Conservation (phyloP, 345 rosid species). For the Lumnitzera racemosa region DNA sequence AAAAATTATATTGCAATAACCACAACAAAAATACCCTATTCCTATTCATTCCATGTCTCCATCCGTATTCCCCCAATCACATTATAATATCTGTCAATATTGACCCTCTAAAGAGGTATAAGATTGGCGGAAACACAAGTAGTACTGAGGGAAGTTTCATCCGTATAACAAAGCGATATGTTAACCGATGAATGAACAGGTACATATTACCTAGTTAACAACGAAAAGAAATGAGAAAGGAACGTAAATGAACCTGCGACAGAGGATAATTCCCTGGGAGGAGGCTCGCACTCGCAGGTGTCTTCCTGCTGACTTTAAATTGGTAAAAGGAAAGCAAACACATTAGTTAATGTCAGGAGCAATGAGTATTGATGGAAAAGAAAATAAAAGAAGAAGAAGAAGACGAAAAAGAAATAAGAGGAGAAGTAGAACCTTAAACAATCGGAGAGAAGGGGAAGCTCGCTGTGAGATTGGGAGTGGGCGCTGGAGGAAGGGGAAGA, state of each 20-base stretch:
- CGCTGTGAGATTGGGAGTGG: constrained; percentile 36
- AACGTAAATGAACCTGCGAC: constrained; percentile 52
- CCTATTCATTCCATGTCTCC: too few relatives aligned
- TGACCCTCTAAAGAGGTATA: too few relatives aligned
- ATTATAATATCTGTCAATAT: too few relatives aligned
- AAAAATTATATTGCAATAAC: too few relatives aligned
- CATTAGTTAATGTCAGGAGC: neutral
- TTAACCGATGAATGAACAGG: neutral
- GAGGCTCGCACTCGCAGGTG: constrained; percentile 36
- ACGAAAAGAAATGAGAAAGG: constrained; percentile 1
- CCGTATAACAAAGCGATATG: neutral
- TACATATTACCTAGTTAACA: neutral
- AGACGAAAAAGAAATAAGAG: neutral
- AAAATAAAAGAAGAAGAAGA: constrained; percentile 2
- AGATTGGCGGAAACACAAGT: too few relatives aligned
- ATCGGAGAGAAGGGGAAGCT: constrained; percentile 38
- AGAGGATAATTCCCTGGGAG: constrained; percentile 37
- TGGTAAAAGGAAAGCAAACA: constrained; percentile 6
- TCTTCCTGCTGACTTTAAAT: constrained; percentile 61
- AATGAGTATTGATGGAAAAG: neutral
- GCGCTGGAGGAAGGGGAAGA: constrained; percentile 25
- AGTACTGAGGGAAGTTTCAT: neutral
- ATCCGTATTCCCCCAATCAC: too few relatives aligned
- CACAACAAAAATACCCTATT: too few relatives aligned
- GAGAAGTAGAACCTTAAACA: constrained; percentile 42